These are phyloP conservation scores for Flaveria ramosissima DNA, from an alignment of 129 eudicot species.

Conservation along the genomic window DNA sequence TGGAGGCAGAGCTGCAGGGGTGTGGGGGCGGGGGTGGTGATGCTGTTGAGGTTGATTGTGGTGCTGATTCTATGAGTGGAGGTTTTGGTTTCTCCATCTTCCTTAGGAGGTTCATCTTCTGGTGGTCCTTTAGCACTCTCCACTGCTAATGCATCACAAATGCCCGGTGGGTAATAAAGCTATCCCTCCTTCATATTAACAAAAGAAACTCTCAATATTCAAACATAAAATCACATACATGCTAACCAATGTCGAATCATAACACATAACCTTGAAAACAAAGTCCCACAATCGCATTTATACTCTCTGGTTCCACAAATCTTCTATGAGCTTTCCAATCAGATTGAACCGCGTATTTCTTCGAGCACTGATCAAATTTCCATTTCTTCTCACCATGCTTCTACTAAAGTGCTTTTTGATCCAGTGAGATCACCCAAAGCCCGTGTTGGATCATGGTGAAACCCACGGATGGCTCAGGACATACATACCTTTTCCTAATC, in stretches of 20 bases:
- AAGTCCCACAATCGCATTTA: conserved; percentile 94
- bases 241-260: conserved; percentile 5
- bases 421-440: conserved; percentile 94
- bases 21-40: conserved; percentile 48
- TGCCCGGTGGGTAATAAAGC: conserved; percentile 92
- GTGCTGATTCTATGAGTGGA: conserved; percentile 39
- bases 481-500: conserved; percentile 78
- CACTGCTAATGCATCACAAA: conserved; percentile 84
- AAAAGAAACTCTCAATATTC: conserved; percentile 20
- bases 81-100: conserved; percentile 48
- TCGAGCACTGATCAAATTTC: conserved; percentile 94
- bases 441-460: conserved; percentile 88
- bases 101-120: conserved; percentile 40
- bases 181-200: conserved; percentile 77
- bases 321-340: conserved; percentile 96
- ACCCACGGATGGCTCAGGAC: conserved; percentile 89
- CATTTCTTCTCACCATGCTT: conserved; percentile 98
- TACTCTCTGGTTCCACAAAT: conserved; percentile 94
- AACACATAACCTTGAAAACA: conserved; percentile 72
- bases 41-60: conserved; percentile 34
- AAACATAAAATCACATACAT: background rate
- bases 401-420: conserved; percentile 95
- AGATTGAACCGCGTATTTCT: conserved; percentile 95
- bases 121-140: conserved; percentile 64
- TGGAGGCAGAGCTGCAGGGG: conserved; percentile 27